phyloP scores from a whole-genome alignment of 1,284 basidiomycete species.

The Cerioporus squamosus region DNA sequence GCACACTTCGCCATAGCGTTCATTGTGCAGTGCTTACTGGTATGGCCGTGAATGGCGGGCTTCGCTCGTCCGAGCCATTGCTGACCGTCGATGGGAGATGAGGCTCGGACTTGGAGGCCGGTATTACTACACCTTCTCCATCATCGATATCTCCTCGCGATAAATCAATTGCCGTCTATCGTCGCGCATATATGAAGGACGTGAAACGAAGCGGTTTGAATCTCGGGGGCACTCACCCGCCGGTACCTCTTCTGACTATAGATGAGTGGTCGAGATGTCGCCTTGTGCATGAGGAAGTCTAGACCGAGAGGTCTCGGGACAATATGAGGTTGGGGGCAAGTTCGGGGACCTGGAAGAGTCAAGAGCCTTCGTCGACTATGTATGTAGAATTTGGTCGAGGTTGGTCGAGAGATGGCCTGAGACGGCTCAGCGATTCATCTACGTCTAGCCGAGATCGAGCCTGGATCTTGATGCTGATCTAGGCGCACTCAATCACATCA shows the following conservation, averaged over 20 bases:
- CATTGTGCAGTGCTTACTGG: not conserved
- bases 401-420: not conserved
- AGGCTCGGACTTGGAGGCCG: constrained; percentile 6
- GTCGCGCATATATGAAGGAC: no score
- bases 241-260: no score
- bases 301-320: no score
- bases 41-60: constrained; percentile 10
- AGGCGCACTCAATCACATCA: constrained; percentile 5
- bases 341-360: no score
- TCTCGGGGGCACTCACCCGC: no score
- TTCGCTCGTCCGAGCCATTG: not conserved
- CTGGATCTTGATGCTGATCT: constrained; percentile 7
- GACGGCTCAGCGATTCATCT: not conserved
- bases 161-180: no score
- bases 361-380: no score
- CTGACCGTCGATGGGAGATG: constrained; percentile 6
- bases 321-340: no score
- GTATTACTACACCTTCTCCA: not conserved
- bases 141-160: not conserved
- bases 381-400: no score
- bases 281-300: no score
- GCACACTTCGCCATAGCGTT: not conserved
- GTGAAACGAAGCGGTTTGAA: no score
- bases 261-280: no score
- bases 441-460: constrained; percentile 15